A percentile compares a stretch with the other conserved stretches of the same genome.
These are phyloP conservation scores for Paxillus ammoniavirescens DNA, from an alignment of 768 basidiomycete genomes.

Conservation along the genomic window DNA sequence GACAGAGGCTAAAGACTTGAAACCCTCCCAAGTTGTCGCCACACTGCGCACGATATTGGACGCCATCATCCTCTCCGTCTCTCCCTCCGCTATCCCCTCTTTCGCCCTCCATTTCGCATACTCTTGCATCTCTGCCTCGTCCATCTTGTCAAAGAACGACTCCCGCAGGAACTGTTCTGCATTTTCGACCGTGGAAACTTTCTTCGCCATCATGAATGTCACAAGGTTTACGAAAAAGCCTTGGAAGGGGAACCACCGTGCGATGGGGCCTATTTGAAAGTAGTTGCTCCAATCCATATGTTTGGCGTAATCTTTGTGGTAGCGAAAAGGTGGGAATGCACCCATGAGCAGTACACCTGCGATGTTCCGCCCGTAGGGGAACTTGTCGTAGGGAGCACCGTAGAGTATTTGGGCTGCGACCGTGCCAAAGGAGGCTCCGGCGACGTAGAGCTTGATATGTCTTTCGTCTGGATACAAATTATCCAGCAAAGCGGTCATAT, in stretches of 20 bases:
- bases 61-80: constrained; percentile 42
- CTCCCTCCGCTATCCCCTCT: constrained; percentile 40
- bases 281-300: constrained; percentile 48
- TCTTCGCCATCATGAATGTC: constrained; percentile 29
- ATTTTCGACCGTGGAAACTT: constrained; percentile 37
- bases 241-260: constrained; percentile 41
- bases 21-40: constrained; percentile 50
- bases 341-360: constrained; percentile 47
- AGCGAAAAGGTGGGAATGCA: constrained; percentile 45
- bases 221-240: constrained; percentile 31
- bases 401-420: constrained; percentile 56
- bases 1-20: constrained; percentile 40
- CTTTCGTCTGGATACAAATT: constrained; percentile 46
- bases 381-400: constrained; percentile 47
- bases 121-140: constrained; percentile 31
- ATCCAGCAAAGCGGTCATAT: constrained; percentile 45
- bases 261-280: constrained; percentile 44
- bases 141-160: constrained; percentile 40
- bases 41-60: constrained; percentile 46
- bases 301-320: constrained; percentile 45
- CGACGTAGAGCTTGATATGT: constrained; percentile 46
- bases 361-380: constrained; percentile 48
- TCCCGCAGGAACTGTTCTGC: constrained; percentile 43
- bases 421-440: constrained; percentile 55
- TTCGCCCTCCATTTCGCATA: constrained; percentile 42